Evolutionary conservation across 176 grass and related monocot genomes (phyloP), one percentile per base, ranked within the genome.

Genomic region (Lolium rigidum): DNA sequence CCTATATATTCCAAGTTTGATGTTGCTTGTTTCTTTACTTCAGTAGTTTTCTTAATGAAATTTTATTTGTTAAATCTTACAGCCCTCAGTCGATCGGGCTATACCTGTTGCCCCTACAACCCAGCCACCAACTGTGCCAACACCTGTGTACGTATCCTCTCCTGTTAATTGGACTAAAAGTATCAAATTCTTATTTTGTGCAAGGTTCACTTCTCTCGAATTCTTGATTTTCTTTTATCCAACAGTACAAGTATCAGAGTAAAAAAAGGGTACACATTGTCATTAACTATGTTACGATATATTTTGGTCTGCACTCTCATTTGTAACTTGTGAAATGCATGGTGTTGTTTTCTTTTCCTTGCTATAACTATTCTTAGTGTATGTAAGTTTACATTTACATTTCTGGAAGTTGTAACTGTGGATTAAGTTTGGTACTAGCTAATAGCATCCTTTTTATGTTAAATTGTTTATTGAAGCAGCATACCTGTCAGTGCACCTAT

Each of bases 401-500:
- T 62, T 5, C 38, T 47, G 57, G 14, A 25, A 16, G 39, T 63
- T 2, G 39, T 82, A 64, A 64, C 24, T 14, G 14, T 64, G 61
- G 12, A 64, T 28, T 28, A 26, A 28, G 14, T 10, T 86, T 47
- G 49, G 50, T 72, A 49, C 47, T 74, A 82, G 38, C 79, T 89
- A 82, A 75, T 92, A 83, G 82, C 25, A 71, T 77, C 6, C 12
- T 31, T 92, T 26, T 12, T 26, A 64, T 70, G 1, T 82, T 54
- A 20, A 16, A 4, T 61, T 70, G 18, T 75, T 70, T 76, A 83
- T 48, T 79, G 31, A 78, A 92, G 62, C 65, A 92, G 89, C 60
- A 60, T 86, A 80, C 89, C 91, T 74, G 59, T 77, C 78, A 88
- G 84, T 80, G 85, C 91, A 71, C 80, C 90, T 43, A 51, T 80